phyloP scores from a whole-genome alignment of 495 filamentous ascomycete species.

The Clavariopsis aquatica region DNA sequence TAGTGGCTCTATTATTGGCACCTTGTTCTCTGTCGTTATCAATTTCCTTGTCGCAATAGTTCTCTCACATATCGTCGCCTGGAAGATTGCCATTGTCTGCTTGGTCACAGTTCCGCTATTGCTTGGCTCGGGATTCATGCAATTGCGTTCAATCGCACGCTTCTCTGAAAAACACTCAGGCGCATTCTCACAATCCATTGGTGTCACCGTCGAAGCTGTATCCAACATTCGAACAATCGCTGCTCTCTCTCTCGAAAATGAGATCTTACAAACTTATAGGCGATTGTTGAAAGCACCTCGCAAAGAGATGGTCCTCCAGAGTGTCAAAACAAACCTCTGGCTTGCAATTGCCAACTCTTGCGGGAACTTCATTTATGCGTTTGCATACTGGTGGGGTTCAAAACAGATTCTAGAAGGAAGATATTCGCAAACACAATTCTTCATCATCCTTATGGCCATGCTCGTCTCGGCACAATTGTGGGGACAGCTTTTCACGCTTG shows the following conservation, averaged over 20 bases:
- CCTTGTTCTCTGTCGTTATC: constrained; percentile 72
- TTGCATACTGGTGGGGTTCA: constrained; percentile 92
- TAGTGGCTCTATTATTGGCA: constrained; percentile 79
- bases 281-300: constrained; percentile 50
- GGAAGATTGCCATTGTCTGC: constrained; percentile 87
- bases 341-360: constrained; percentile 58
- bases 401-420: constrained; percentile 69
- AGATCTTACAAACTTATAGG: constrained; percentile 71
- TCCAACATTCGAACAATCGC: constrained; percentile 89
- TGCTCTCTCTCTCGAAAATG: constrained; percentile 75
- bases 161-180: constrained; percentile 70
- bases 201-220: constrained; percentile 86
- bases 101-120: constrained; percentile 75
- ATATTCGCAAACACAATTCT: constrained; percentile 76
- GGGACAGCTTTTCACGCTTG: constrained; percentile 81
- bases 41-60: constrained; percentile 70
- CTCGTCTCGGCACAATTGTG: constrained; percentile 83
- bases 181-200: constrained; percentile 73
- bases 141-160: constrained; percentile 76
- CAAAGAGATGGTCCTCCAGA: constrained; percentile 53
- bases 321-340: constrained; percentile 53
- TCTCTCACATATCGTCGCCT: constrained; percentile 70
- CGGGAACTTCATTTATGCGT: constrained; percentile 67
- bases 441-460: constrained; percentile 76
- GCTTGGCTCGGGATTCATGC: constrained; percentile 77